Base-by-base conservation (phyloP, 2,329 filamentous ascomycete species). In the Claviceps sp. region DNA sequence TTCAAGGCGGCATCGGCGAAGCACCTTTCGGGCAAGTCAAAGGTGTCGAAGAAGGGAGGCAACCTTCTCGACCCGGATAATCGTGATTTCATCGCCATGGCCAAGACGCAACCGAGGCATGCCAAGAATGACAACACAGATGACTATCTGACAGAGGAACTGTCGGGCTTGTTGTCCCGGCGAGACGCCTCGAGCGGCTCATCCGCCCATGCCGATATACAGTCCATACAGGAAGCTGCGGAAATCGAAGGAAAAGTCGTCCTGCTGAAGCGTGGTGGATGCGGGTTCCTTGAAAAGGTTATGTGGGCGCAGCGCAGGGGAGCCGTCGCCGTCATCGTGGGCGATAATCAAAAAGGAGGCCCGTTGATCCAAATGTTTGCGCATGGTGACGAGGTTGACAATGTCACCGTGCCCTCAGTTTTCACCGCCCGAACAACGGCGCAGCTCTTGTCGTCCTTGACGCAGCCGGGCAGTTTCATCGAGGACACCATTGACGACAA, bases 321-420 rank as follows among this genome's bases (percentile, higher is more conserved):
- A 24, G 93, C 86, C 20, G 78, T 89, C 54, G 93, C 88, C 38
- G 74, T 98, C 55, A 94, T 98, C 57, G 90, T 98, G 3, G 93
- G 93, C 26, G 93, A 98, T 66, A 86, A 96, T 65, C 85, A 87
- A 53, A 86, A 87, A 55, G 91, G 91, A 45, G 90, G 89, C 4
- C 86, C 86, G 38, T 72, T 98, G 55, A 87, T 97, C 49, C 93
- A 94, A 60, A 98, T 98, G 93, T 97, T 95, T 66, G 93, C 93
- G n/a, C 82, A 87, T 61, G 93, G 91, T 40, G 90, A 97, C 63
- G 67, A 68, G 37, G 95, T 91, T 3, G 94, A 90, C 37, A 95
- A 96, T 62, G 80, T 97, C 58, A 88, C 88, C 0, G 96, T 98
- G 51, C 90, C 93, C 1, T 88, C 93, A 0, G 76, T 97, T 9